Base-by-base conservation (phyloP, 805 yeast genomes). In the Saturnispora saitoi region DNA sequence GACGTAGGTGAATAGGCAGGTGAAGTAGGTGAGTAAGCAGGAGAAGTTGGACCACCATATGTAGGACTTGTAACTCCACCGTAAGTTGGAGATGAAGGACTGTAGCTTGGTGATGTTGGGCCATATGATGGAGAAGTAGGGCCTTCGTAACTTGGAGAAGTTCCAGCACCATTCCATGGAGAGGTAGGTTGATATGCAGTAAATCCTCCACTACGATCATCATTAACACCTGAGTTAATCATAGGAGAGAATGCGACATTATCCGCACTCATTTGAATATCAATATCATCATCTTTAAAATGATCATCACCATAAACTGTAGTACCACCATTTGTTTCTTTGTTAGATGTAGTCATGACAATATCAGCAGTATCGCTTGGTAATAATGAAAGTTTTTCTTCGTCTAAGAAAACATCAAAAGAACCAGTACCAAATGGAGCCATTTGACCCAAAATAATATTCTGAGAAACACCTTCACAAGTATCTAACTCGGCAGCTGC, bases 341-440 rank as follows among this genome's bases (percentile, higher is more conserved):
- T 61, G 20, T 69, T 62, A 50, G 66, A 71, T 43, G 67, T 70
- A n/a, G 75, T 58, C 26, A 63, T 64, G 32, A 70, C 61, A 20
- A 68, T 71, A 53, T 51, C 64, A 48, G 44, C 68, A 58, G 51
- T 65, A 40, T 76, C 77, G n/a, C 74, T 69, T 30, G 86, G 80
- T 38, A 84, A 71, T 43, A 75, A 64, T 48, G 83, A 81, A 63
- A 91, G 73, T 73, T 88, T 80, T 60, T 81, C 80, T 59, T 93
- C 98, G 66, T 93, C 96, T 52, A 93, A 82, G 81, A 87, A 81
- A 34, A 93, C 91, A 64, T 93, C 98, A 63, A 93, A 93, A 0
- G 95, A 84, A 64, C 99, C 99, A 2, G 99, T 93, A 68, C 99
- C 99, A 58, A 93, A 78, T 51, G 99, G 98, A 20, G 99, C 98